Conservation (phyloP, 73 alveolate species). For the Paramecium sonneborni region DNA sequence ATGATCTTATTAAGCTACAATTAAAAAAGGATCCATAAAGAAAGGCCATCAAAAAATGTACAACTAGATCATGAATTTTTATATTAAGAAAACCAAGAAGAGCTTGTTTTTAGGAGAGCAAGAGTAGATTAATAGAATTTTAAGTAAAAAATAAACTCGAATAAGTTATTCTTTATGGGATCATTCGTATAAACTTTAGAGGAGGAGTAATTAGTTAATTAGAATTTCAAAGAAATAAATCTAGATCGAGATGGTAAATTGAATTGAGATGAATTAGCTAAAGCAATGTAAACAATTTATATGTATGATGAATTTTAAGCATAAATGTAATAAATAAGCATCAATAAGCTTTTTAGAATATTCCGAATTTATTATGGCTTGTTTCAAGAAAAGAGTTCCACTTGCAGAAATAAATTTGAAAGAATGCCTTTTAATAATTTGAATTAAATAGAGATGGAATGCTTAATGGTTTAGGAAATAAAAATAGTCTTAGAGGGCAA, state of each 20-base stretch:
- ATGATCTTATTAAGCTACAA: neutral
- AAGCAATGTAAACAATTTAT: neutral
- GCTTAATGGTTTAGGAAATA: neutral
- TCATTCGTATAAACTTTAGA: neutral
- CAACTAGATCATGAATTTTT: conserved; percentile 20
- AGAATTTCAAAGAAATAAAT: conserved; percentile 28
- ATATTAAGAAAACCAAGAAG: neutral
- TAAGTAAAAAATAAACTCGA: neutral
- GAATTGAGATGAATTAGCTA: conserved; percentile 29
- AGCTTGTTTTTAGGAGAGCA: neutral
- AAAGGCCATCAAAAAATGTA: neutral
- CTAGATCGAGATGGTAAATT: conserved; percentile 21
- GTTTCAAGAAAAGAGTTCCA: neutral
- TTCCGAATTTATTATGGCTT: conserved; percentile 46
- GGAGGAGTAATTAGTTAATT: neutral
- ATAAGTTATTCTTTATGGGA: neutral
- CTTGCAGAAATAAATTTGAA: neutral
- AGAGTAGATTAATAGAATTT: neutral
- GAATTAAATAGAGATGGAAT: conserved; percentile 36
- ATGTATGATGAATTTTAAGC: neutral
- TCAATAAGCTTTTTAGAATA: conserved; percentile 19
- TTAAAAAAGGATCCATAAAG: neutral
- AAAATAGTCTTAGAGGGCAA: neutral
- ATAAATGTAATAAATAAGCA: no score
- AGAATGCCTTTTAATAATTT: conserved; percentile 28